phyloP scores from a whole-genome alignment of 768 basidiomycete genomes.

The Rhodosporidiobolus odoratus region DNA sequence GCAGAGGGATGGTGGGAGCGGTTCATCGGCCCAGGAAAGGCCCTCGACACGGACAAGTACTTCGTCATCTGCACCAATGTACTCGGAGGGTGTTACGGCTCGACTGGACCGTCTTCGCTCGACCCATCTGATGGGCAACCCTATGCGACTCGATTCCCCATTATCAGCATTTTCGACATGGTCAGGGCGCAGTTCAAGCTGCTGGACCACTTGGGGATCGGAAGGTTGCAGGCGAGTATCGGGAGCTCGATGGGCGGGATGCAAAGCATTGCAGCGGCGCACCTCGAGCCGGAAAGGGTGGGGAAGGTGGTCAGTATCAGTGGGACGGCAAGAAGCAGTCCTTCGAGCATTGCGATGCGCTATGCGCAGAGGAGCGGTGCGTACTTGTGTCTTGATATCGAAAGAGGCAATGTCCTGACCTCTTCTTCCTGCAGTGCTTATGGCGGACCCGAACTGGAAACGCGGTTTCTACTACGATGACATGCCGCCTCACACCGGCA shows the following conservation, averaged over 20 bases:
- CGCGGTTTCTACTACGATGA: constrained; percentile 95
- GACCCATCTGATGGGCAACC: constrained; percentile 59
- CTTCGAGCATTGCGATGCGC: constrained; percentile 89
- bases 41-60: constrained; percentile 85
- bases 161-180: constrained; percentile 95
- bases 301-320: constrained; percentile 88
- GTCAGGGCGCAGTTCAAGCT: constrained; percentile 83
- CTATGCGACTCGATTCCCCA: constrained; percentile 86
- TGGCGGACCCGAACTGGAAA: constrained; percentile 99
- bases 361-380: constrained; percentile 92
- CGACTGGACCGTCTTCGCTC: constrained; percentile 84
- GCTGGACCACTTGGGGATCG: constrained; percentile 74
- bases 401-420: not conserved
- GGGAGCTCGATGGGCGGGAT: constrained; percentile 97
- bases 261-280: constrained; percentile 93
- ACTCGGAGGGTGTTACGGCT: constrained; percentile 94
- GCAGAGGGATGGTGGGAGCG: constrained; percentile 97
- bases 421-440: constrained; percentile 63
- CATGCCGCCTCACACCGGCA: constrained; percentile 92
- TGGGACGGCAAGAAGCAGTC: constrained; percentile 85
- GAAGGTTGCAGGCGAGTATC: constrained; percentile 84
- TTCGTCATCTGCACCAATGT: constrained; percentile 95
- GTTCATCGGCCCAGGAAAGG: constrained; percentile 91
- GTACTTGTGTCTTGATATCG: constrained; percentile 42
- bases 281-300: constrained; percentile 82